phyloP scores from a whole-genome alignment of 2,329 filamentous ascomycete genomes.

The Pleoardoris graminearum region DNA sequence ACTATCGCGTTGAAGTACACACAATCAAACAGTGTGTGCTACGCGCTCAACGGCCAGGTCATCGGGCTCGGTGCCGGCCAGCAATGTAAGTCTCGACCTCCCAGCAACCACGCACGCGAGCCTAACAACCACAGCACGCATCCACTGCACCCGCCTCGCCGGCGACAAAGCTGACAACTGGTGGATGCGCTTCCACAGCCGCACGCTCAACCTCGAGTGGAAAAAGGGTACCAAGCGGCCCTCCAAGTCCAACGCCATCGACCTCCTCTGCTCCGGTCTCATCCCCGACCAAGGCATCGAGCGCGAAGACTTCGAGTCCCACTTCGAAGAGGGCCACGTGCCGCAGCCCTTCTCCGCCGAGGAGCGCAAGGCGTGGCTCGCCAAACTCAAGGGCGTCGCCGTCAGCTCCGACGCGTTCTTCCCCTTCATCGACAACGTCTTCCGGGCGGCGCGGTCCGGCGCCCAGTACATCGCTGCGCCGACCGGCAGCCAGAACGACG shows the following conservation, averaged over 20 bases:
- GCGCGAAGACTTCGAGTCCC: conserved; percentile 80
- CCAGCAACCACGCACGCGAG: neutral
- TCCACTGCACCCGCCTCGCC: conserved; percentile 96
- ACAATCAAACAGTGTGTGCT: conserved; percentile 97
- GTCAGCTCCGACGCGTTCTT: conserved; percentile 97
- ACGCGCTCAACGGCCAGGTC: conserved; percentile 90
- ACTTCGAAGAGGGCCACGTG: conserved; percentile 78
- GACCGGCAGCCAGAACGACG: conserved; percentile 84
- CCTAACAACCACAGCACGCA: conserved; percentile 61
- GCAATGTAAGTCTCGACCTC: conserved; percentile 60
- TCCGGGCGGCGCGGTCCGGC: conserved; percentile 83
- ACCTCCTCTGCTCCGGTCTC: conserved; percentile 88
- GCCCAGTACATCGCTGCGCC: conserved; percentile 96
- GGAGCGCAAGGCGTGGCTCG: conserved; percentile 85
- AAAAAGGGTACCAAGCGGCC: conserved; percentile 96
- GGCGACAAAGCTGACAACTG: conserved; percentile 99
- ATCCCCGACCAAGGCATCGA: conserved; percentile 83
- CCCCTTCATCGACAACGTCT: conserved; percentile 98
- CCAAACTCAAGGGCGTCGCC: conserved; percentile 78
- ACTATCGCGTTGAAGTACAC: conserved; percentile 99
- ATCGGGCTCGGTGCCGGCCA: conserved; percentile 94
- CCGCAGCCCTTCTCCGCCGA: conserved; percentile 78
- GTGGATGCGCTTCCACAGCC: conserved; percentile 98
- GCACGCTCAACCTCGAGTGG: conserved; percentile 87
- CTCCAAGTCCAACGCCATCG: conserved; percentile 98